Evolutionary conservation across 805 yeast species (phyloP).

Genomic region (Wickerhamiella brachini): DNA sequence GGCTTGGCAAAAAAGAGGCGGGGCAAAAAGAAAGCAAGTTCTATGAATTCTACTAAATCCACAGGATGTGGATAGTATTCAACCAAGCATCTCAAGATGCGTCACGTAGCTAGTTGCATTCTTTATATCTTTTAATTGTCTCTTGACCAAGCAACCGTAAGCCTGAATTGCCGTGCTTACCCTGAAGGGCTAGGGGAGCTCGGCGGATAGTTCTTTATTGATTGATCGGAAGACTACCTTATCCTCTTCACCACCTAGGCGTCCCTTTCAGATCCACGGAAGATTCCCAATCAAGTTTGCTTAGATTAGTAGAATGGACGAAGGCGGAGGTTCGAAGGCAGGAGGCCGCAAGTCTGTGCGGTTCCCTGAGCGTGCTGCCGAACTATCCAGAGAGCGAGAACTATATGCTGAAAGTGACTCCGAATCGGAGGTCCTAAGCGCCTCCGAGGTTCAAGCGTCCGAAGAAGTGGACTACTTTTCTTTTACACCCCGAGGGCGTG

Average conservation of each 20-base stretch:
- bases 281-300: background rate
- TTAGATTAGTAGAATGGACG: background rate
- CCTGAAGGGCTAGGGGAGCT: background rate
- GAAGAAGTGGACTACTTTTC: background rate
- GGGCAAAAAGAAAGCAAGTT: background rate
- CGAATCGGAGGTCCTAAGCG: background rate
- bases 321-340: background rate
- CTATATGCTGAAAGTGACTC: background rate
- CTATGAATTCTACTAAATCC: no score
- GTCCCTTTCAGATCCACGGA: background rate
- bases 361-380: constrained; percentile 1
- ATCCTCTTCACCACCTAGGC: background rate
- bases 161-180: no score
- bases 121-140: no score
- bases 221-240: background rate
- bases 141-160: background rate
- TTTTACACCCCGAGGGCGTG: background rate
- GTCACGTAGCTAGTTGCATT: no score
- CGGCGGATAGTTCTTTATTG: background rate
- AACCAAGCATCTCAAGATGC: no score
- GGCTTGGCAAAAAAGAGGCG: background rate
- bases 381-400: background rate
- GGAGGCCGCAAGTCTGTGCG: constrained; percentile 1
- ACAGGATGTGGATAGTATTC: no score
- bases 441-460: background rate